Evolutionary conservation across 495 filamentous ascomycete species (phyloP).

Genomic region (Xylaria intraflava): DNA sequence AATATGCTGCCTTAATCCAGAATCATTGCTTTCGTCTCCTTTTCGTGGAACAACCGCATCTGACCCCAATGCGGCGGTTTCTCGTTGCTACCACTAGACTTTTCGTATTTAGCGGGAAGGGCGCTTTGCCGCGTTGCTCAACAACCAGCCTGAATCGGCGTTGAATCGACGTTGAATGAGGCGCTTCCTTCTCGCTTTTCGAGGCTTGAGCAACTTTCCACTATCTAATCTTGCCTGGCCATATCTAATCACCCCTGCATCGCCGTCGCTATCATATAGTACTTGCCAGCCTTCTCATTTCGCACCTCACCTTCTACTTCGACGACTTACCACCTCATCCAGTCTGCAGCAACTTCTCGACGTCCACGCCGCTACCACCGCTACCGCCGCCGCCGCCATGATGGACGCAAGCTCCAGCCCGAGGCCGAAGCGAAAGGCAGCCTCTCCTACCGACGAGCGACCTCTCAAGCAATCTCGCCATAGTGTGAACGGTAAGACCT

Average conservation of each 20-base stretch:
- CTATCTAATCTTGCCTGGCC: not conserved
- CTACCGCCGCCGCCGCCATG: slow-evolving; percentile 24
- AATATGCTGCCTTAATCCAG: too few species aligned
- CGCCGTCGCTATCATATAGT: not conserved
- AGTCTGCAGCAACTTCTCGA: not conserved
- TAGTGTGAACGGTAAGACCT: slow-evolving; percentile 35
- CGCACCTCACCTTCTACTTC: not conserved
- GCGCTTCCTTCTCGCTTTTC: slow-evolving; percentile 1
- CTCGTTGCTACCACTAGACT: not conserved
- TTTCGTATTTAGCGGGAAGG: not conserved
- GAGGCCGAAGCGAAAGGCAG: slow-evolving; percentile 47
- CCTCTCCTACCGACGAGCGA: slow-evolving; percentile 31
- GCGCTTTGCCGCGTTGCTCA: not conserved
- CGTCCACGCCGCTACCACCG: slow-evolving; percentile 2
- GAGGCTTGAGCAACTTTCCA: slow-evolving; percentile 4
- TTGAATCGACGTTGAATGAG: slow-evolving; percentile 12
- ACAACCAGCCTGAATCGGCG: too few species aligned
- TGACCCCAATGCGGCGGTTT: not conserved
- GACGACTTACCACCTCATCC: not conserved
- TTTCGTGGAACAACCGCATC: not conserved
- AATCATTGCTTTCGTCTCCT: not conserved
- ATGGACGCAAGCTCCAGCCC: slow-evolving; percentile 32
- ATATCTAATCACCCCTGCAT: not conserved
- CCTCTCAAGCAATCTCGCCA: slow-evolving; percentile 46
- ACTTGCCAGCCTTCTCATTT: not conserved